Base-by-base conservation (phyloP, 441 rosid genomes). In the Mallotus japonicus region DNA sequence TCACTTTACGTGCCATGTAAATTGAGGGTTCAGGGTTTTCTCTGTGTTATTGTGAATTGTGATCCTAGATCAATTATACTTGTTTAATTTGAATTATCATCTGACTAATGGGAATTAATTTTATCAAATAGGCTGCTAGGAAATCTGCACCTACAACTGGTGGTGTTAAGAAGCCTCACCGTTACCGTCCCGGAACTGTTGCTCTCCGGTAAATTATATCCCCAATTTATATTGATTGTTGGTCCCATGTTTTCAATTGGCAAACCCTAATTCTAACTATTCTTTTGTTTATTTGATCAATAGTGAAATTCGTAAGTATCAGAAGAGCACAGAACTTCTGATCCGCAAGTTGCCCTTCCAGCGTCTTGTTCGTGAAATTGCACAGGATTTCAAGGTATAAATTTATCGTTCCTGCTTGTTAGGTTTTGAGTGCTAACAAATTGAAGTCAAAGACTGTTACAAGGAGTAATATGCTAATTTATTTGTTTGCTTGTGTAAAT, bases 91-190 rank as follows among this genome's bases (percentile, higher is more conserved):
- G 32, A 1, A 0, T 67, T 10, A 22, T 44, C 4, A 1, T 32
- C n/a, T 13, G 15, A 32, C 5, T 63, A 0, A 46, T 40, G 15
- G 16, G 17, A 44, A 16, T 40, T 62, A 17, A 22, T 10, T 4
- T 7, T 28, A 28, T 44, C 22, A 15, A 57, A 1, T 4, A 87
- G 89, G 92, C 92, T 1, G 88, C 90, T 32, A 87, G 92, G 72
- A 88, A 88, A 66, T 88, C 92, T 32, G 90, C 90, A 2, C 92
- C 92, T 0, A 85, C 90, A 5, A 88, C 87, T 8, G 90, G 89
- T 6, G 90, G 92, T 70, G 92, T 88, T 58, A 88, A 88, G 90
- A 88, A 88, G 82, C 92, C 90, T 65, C 92, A 88, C 55, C 86
- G 92, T 19, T 88, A 86, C 75, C 84, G 90, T n/a, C 90, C 88